These are phyloP conservation scores for Colletotrichum tropicicola DNA, from an alignment of 2,329 filamentous ascomycete species.

Conservation along the genomic window DNA sequence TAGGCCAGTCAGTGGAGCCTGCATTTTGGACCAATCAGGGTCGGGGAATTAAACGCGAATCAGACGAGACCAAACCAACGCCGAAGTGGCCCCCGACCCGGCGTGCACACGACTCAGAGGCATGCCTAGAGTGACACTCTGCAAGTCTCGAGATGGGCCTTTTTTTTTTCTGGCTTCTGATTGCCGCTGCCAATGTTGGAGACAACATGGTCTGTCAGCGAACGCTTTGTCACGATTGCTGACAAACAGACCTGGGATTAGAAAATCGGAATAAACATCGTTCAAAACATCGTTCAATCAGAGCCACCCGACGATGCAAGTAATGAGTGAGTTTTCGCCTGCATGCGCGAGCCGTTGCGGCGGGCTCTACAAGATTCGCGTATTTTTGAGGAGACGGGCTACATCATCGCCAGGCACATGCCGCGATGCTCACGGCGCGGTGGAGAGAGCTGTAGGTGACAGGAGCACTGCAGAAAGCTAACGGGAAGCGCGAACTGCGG, in stretches of 20 bases:
- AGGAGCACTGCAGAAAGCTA: neutral
- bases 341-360: too few species aligned
- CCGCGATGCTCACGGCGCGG: neutral
- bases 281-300: too few species aligned
- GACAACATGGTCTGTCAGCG: neutral
- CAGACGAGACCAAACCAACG: slow-evolving; percentile 17
- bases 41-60: slow-evolving; percentile 13
- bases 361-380: too few species aligned
- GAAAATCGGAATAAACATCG: too few species aligned
- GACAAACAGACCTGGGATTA: neutral
- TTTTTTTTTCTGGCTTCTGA: neutral
- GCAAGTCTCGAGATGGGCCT: neutral
- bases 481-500: neutral
- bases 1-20: slow-evolving; percentile 9
- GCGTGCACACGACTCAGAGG: neutral
- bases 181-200: neutral
- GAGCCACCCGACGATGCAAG: too few species aligned
- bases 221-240: neutral
- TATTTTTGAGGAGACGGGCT: too few species aligned
- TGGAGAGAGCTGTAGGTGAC: too few species aligned
- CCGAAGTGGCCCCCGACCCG: neutral
- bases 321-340: too few species aligned
- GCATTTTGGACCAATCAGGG: neutral
- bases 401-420: neutral
- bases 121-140: slow-evolving; percentile 2